phyloP scores from a whole-genome alignment of 1,284 basidiomycete genomes.

The Apiotrichum gamsii region DNA sequence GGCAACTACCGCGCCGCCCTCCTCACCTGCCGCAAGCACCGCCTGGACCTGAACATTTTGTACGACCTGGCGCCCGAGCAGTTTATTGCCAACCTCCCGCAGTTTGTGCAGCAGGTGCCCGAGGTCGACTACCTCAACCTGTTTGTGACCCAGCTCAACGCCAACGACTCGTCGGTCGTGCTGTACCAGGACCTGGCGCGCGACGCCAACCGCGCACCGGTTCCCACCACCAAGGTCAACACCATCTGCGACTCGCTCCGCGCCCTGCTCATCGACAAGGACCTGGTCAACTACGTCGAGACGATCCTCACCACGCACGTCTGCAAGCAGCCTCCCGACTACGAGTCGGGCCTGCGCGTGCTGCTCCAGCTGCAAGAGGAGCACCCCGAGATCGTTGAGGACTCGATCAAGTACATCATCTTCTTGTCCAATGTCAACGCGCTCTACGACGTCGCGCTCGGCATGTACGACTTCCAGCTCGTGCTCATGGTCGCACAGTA shows the following conservation, averaged over 20 bases:
- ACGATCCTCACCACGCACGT: constrained; percentile 88
- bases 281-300: constrained; percentile 76
- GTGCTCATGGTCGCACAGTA: constrained; percentile 96
- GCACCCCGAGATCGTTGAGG: constrained; percentile 74
- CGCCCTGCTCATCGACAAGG: constrained; percentile 63
- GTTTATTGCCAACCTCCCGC: constrained; percentile 61
- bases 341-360: constrained; percentile 73
- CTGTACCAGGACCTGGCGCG: constrained; percentile 29
- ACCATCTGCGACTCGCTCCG: constrained; percentile 75
- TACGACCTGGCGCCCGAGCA: constrained; percentile 66
- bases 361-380: constrained; percentile 71
- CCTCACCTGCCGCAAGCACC: constrained; percentile 82
- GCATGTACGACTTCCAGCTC: constrained; percentile 97
- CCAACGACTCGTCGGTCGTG: constrained; percentile 20
- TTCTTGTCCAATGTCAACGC: constrained; percentile 91
- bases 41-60: constrained; percentile 83
- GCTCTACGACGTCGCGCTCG: constrained; percentile 88
- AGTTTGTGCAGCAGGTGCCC: constrained; percentile 75
- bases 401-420: constrained; percentile 97
- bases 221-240: constrained; percentile 52
- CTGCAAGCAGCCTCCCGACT: constrained; percentile 84
- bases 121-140: constrained; percentile 91
- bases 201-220: constrained; percentile 16
- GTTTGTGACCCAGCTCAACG: constrained; percentile 60
- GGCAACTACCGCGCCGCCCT: constrained; percentile 78